Evolutionary conservation across 2,329 filamentous ascomycete species (phyloP).

Genomic region (Verticillium dahliae): DNA sequence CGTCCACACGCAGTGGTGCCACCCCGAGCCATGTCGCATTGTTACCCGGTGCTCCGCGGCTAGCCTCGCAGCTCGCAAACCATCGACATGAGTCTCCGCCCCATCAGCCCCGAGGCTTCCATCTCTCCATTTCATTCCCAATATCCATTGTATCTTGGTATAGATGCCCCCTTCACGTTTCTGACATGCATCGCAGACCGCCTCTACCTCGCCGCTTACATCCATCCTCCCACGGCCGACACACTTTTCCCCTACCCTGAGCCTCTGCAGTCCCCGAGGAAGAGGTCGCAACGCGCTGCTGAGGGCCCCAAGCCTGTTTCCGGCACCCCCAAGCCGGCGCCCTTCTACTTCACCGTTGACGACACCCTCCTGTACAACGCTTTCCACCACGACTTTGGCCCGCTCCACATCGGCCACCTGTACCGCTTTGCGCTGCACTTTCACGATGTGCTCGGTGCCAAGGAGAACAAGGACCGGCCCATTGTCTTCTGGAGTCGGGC

Average conservation of each 20-base stretch:
- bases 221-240: constrained; percentile 69
- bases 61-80: not conserved
- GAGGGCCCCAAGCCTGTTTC: constrained; percentile 35
- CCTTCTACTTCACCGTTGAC: constrained; percentile 94
- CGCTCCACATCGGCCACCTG: constrained; percentile 91
- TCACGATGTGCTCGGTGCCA: constrained; percentile 88
- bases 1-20: not conserved
- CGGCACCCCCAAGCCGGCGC: constrained; percentile 43
- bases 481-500: constrained; percentile 96
- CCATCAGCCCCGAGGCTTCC: not conserved
- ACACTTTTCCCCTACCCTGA: constrained; percentile 80
- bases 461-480: constrained; percentile 80
- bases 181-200: constrained; percentile 61
- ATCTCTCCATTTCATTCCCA: not conserved
- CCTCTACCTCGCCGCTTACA: constrained; percentile 89
- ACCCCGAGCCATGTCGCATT: constrained; percentile 22
- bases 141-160: constrained; percentile 12
- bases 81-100: not conserved
- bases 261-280: constrained; percentile 34
- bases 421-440: constrained; percentile 95
- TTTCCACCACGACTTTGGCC: constrained; percentile 97
- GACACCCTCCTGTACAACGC: constrained; percentile 92
- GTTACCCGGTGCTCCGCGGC: constrained; percentile 15
- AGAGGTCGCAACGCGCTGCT: constrained; percentile 49
- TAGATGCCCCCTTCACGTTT: constrained; percentile 17